phyloP scores from a whole-genome alignment of 495 filamentous ascomycete species.

The Tuber borchii region DNA sequence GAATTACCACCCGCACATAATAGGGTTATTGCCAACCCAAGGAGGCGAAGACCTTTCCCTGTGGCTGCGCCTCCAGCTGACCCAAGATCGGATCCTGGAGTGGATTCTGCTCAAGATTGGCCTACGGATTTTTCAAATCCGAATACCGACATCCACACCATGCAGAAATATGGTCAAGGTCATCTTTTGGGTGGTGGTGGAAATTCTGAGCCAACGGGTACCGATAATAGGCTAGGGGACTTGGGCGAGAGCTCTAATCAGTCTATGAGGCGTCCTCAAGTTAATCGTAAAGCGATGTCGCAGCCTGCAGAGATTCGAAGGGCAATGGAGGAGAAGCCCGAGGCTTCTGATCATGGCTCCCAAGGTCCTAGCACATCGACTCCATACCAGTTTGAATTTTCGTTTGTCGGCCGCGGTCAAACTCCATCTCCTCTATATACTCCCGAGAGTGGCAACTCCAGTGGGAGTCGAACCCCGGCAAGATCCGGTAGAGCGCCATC shows the following conservation, averaged over 20 bases:
- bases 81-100: neutral
- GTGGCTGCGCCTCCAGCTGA: neutral
- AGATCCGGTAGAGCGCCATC: neutral
- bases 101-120: neutral
- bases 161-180: constrained; percentile 18
- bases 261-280: constrained; percentile 22
- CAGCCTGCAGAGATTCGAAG: constrained; percentile 45
- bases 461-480: constrained; percentile 31
- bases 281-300: constrained; percentile 39
- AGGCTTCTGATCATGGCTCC: neutral
- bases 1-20: constrained; percentile 10
- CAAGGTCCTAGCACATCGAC: neutral
- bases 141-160: neutral
- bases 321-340: constrained; percentile 43
- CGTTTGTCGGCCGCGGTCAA: constrained; percentile 5
- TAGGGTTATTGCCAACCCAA: constrained; percentile 20
- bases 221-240: neutral
- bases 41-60: constrained; percentile 17
- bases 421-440: constrained; percentile 7
- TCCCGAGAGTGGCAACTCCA: constrained; percentile 28
- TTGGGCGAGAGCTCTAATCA: constrained; percentile 5
- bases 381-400: constrained; percentile 19
- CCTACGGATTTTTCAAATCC: neutral
- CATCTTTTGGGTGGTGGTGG: constrained; percentile 21
- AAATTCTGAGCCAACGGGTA: too few relatives aligned